phyloP scores from a whole-genome alignment of 139 green algal species.

The Pycnococcus provasolii region DNA sequence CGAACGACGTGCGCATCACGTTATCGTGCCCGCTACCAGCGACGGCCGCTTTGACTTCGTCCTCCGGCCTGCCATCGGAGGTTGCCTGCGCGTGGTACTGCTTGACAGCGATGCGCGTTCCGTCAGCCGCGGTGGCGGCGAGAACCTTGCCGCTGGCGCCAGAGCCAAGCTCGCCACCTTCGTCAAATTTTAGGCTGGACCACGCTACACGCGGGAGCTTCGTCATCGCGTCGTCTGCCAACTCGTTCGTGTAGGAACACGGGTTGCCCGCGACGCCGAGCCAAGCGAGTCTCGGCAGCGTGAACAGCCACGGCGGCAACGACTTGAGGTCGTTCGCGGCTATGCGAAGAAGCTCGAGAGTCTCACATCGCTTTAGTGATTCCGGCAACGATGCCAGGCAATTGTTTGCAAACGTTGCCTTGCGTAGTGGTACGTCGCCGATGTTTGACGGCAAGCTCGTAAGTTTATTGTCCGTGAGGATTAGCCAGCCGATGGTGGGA shows the following conservation, averaged over 20 bases:
- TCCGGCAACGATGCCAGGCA: too few relatives aligned
- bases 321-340: conserved; percentile 1
- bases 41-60: conserved; percentile 7
- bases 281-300: background rate
- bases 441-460: background rate
- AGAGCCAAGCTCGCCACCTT: background rate
- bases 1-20: too few relatives aligned
- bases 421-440: background rate
- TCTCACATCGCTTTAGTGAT: too few relatives aligned
- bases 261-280: conserved; percentile 14
- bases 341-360: conserved; percentile 12
- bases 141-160: background rate
- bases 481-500: conserved; percentile 7
- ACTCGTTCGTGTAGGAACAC: background rate
- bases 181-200: background rate
- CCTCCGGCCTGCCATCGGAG: conserved; percentile 6
- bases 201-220: background rate
- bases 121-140: background rate
- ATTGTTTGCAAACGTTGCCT: too few relatives aligned
- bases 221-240: background rate
- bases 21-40: too few relatives aligned
- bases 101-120: conserved; percentile 2
- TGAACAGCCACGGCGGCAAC: conserved; percentile 2
- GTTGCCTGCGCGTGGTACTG: conserved; percentile 11
- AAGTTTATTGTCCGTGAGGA: conserved; percentile 15